Base-by-base conservation (phyloP, 306 rosid genomes). In the Cicer pinnatifidum region DNA sequence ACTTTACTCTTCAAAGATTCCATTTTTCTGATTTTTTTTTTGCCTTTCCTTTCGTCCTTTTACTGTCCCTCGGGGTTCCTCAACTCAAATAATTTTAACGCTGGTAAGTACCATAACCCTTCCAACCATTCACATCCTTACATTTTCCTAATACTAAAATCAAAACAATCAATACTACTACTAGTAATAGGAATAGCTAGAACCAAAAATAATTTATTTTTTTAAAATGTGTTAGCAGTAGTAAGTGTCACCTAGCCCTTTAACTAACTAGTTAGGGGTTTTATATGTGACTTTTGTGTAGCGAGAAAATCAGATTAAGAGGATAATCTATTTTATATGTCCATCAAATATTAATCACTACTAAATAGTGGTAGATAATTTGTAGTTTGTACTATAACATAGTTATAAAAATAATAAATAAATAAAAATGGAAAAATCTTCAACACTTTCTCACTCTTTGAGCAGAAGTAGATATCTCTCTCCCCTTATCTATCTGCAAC, bases 1-100 rank as follows among this genome's bases (percentile, higher is more conserved):
- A 82, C 85, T 83, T 80, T 84, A 15, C 82, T 56, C 83, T 57
- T 63, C 45, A 75, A 85, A 82, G 88, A 85, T 87, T 87, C 95
- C 87, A 69, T 73, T 78, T 80, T 89, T 82, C 84, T 82, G 64
- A 47, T 76, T 11, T 61, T 75, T 77, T 71, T 85, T 65, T 76
- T 58, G 50, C 77, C 73, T 80, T 89, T 85, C 75, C 82, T 81
- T 68, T 84, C 82, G 86, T 87, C 90, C 81, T 80, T 73, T 73
- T 72, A 76, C 80, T 67, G 67, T 67, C 70, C 76, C 80, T 62
- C 77, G 51, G 77, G 81, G 82, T 78, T 82, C 85, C 74, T 47
- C 79, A 17, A 71, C 52, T 62, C 58, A 41, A 44, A 6, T 40
- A 28, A 51, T 53, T 67, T 73, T 41, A 41, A 48, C 41, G n/a